Conservation (phyloP, 306 rosid genomes). For the Pueraria montana region DNA sequence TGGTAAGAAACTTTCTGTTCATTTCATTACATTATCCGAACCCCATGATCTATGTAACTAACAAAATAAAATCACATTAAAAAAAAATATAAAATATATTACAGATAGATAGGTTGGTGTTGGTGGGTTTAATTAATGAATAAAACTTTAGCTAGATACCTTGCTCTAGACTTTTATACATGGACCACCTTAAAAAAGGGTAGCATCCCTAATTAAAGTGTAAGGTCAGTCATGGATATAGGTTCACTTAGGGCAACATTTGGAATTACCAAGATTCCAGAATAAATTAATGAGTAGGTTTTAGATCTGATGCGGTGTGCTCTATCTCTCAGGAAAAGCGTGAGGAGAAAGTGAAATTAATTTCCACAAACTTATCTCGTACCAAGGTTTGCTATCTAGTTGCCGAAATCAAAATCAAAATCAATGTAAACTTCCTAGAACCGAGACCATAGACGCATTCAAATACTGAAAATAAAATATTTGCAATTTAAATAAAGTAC, state of each 20-base stretch:
- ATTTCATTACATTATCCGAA: constrained; percentile 44
- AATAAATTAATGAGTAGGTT: constrained; percentile 30
- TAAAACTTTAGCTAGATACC: not conserved
- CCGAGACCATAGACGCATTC: not conserved
- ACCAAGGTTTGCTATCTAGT: constrained; percentile 12
- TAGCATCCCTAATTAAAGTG: not conserved
- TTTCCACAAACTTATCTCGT: constrained; percentile 12
- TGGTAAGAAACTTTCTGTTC: constrained; percentile 39
- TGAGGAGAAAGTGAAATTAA: constrained; percentile 35
- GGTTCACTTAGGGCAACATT: not conserved
- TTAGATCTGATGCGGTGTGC: not conserved
- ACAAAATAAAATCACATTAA: constrained; percentile 38
- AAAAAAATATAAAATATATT: constrained; percentile 12
- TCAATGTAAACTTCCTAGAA: not conserved
- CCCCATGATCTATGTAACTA: constrained; percentile 31
- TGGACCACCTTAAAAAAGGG: not conserved
- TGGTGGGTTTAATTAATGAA: constrained; percentile 38
- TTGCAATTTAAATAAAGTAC: not conserved
- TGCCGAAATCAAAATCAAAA: constrained; percentile 4
- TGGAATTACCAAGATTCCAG: constrained; percentile 37
- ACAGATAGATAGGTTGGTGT: constrained; percentile 48
- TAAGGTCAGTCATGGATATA: not conserved
- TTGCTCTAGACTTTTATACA: not conserved
- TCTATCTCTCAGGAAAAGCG: not conserved
- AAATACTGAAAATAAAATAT: not conserved